Evolutionary conservation across 768 basidiomycete species (phyloP), one percentile per base, ranked within the genome.

Genomic region (Mycena galericulata): DNA sequence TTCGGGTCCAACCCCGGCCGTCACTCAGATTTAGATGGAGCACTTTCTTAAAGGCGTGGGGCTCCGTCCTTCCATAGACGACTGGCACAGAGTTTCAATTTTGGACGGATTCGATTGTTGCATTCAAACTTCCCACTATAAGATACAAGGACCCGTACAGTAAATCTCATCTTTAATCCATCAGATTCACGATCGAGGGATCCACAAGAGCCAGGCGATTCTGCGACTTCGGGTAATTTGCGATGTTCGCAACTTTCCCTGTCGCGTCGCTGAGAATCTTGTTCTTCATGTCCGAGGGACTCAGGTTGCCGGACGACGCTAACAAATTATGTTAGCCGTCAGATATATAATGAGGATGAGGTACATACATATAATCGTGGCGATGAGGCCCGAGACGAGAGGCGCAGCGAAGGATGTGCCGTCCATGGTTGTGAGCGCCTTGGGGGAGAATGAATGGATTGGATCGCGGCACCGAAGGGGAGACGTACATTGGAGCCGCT

Each of bases 341-440:
- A 14, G 41, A 43, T 9, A 43, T 43, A 43, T 43, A 43, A 43
- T 43, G 32, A 74, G 49, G 41, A 71, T 61, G 20, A 67, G 40
- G 62, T 74, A 72, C 27, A 15, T 36, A 54, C 51, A 34, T 12
- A 54, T 54, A 32, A 54, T 54, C 6, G 29, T 17, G 8, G 51
- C 51, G n/a, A 54, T 54, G 30, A 54, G 29, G 9, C 51, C 51
- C 8, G 51, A 54, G 34, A 54, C 22, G n/a, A 54, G 30, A n/a
- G 51, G 51, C 9, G 51, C 51, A 14, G 51, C 51, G 24, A 54
- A 54, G 17, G 51, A 54, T 20, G 51, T 54, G 8, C 51, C 51
- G n/a, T 12, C n/a, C 29, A 34, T 22, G 14, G 32, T 12, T 27
- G 2, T 27, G 51, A 34, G 32, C 32, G 11, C 51, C 51, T 54